These are phyloP conservation scores for Chaetoscypha palmicola DNA, from an alignment of 2,329 filamentous ascomycete species.

Conservation along the genomic window DNA sequence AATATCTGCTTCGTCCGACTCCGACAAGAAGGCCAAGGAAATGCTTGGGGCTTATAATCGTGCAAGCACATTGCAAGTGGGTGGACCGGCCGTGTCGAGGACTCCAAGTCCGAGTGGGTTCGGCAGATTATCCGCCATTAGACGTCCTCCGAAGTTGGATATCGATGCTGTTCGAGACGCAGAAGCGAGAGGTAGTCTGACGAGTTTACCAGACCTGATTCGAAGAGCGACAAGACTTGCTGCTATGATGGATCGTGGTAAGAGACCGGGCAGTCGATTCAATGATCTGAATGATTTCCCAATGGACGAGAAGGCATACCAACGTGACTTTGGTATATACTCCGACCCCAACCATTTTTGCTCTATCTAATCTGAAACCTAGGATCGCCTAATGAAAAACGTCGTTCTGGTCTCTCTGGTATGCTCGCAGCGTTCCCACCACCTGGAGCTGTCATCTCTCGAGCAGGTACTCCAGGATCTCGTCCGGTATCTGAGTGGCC, in stretches of 20 bases:
- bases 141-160: slow-evolving; percentile 67
- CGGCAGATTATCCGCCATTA: slow-evolving; percentile 47
- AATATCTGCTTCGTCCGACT: slow-evolving; percentile 8
- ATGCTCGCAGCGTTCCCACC: slow-evolving; percentile 61
- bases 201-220: slow-evolving; percentile 87
- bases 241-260: slow-evolving; percentile 79
- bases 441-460: slow-evolving; percentile 44
- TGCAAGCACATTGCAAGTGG: slow-evolving; percentile 30
- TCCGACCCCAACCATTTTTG: neutral
- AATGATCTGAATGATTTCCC: slow-evolving; percentile 47
- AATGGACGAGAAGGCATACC: slow-evolving; percentile 26
- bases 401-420: slow-evolving; percentile 41
- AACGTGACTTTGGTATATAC: slow-evolving; percentile 24
- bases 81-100: slow-evolving; percentile 8
- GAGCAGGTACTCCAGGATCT: slow-evolving; percentile 33
- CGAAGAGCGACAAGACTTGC: slow-evolving; percentile 79
- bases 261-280: slow-evolving; percentile 52
- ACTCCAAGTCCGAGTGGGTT: slow-evolving; percentile 21
- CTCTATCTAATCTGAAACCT: slow-evolving; percentile 8
- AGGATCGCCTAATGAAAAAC: slow-evolving; percentile 18
- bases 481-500: slow-evolving; percentile 30
- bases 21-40: slow-evolving; percentile 36
- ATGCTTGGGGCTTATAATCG: slow-evolving; percentile 46
- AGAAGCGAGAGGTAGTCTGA: slow-evolving; percentile 80
- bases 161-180: slow-evolving; percentile 75